Evolutionary conservation across 495 filamentous ascomycete genomes (phyloP).

Genomic region (Sabuloglossum arenarium): DNA sequence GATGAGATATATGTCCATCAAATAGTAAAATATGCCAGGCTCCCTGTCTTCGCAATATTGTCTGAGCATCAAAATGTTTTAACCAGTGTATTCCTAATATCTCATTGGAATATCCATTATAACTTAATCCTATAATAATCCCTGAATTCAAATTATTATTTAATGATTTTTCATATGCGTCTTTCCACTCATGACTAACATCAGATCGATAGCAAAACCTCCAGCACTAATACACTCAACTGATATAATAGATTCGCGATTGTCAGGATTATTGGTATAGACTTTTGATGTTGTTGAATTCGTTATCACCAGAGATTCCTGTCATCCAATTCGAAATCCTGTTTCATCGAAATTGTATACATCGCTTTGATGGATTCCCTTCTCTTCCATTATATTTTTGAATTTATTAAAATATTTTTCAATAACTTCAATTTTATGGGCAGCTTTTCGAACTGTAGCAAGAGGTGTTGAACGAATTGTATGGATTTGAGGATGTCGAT

Average conservation of each 20-base stretch:
- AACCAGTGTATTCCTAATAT: too few species aligned
- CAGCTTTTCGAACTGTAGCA: background rate
- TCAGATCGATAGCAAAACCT: background rate
- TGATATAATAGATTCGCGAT: conserved; percentile 5
- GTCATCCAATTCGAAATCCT: conserved; percentile 4
- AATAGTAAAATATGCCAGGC: background rate
- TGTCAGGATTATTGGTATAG: background rate
- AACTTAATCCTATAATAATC: too few species aligned
- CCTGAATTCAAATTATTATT: background rate
- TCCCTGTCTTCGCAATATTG: background rate
- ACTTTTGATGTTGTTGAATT: background rate
- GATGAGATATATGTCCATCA: background rate
- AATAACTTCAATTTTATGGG: background rate
- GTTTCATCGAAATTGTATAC: conserved; percentile 7
- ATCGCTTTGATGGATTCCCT: conserved; percentile 1
- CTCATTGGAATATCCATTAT: too few species aligned
- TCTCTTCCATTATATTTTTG: background rate
- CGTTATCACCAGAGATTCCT: background rate
- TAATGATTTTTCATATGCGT: background rate
- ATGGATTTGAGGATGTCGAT: too few species aligned
- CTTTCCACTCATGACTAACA: conserved; percentile 2
- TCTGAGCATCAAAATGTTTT: too few species aligned
- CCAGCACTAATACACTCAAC: conserved; percentile 4
- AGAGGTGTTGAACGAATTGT: too few species aligned
- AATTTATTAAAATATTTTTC: conserved; percentile 1